Evolutionary conservation across 371 early-diverging fungal species (phyloP), one percentile per base, ranked within the genome.

Genomic region (Mortierella polycephala): DNA sequence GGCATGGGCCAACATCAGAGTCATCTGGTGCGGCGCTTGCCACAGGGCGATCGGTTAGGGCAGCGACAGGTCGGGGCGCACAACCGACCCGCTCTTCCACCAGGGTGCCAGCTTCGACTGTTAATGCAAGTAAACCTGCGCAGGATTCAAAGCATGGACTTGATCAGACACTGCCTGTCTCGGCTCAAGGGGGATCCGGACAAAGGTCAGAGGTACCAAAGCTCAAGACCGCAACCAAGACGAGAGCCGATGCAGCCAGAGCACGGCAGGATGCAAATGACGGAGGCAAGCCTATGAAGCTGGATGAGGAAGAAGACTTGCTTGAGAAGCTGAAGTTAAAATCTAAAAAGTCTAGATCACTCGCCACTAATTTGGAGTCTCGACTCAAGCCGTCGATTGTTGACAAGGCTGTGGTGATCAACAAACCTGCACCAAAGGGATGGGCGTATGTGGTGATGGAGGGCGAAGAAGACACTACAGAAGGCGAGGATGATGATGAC

Each of bases 371-470:
- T 37, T 16, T 79, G n/a, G 69, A 79, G 45, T 79, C 79, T 6
- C 68, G 72, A 18, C 67, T 79, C 13, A 79, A 73, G 59, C 79
- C 79, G 1, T 79, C 79, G 37, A 79, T 79, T 51, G 69, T 79
- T 10, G 69, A 66, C 56, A 72, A 72, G 44, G 79, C 50, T 3
- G 72, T 71, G 18, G 69, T 79, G 16, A 73, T 79, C 52, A 79
- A 75, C 57, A 82, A 73, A 23, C 74, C 70, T 7, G 73, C 77
- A 7, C 83, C 83, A 16, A 83, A 81, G 49, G 83, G 83, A 18
- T 83, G 83, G 83, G 82, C 79, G 0, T 81, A 77, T 57, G 69
- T 83, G 14, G 71, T 77, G 1, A 77, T 81, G 4, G 81, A 81
- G 16, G 83, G 81, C 21, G 83, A 83, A 18, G 75, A 75, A 14